Evolutionary conservation across 2,329 filamentous ascomycete genomes (phyloP), one percentile per base, ranked within the genome.

Genomic region (Aspergillus puulaauensis): DNA sequence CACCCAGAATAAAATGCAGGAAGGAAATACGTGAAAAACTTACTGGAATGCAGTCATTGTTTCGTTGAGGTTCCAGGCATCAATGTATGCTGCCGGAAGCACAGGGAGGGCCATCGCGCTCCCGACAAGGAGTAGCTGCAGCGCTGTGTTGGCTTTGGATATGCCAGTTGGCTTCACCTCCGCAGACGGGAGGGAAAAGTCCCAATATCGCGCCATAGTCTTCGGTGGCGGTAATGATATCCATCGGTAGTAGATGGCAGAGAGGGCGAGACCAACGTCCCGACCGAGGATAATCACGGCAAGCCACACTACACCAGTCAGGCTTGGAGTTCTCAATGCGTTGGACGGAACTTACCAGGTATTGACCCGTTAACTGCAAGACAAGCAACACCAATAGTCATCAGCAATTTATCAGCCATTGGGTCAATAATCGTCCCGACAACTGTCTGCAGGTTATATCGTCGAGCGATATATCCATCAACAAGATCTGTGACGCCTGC

Each of bases 381-480:
- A 63, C 90, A 92, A 12, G 93, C 87, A 0, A 93, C 96, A 67
- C 96, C 77, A 57, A 96, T 86, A 0, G 93, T 97, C 95, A 99
- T 98, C 63, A 99, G 83, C 8, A 86, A 84, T 79, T 99, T 99
- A 76, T 99, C 95, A 3, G 95, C 95, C 90, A 97, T 95, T 6
- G 95, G 95, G 69, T 96, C 93, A 61, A 99, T 91, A 31, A 99
- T 86, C 54, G 91, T 96, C 54, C 95, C 95, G 9, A 98, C 91
- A 1, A 99, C 93, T 0, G 95, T 98, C 74, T 95, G 90, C 57
- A 91, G 83, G 51, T 93, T 89, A 86, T 90, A 98, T 59, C 83
- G 84, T 41, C 95, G 86, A 24, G 95, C 95, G 67, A 99, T 95
- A 83, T 89, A 98, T 57, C 95, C 95, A 73, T 99, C 95, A 3